Conservation (phyloP, 495 filamentous ascomycete species). For the Tricharina praecox region DNA sequence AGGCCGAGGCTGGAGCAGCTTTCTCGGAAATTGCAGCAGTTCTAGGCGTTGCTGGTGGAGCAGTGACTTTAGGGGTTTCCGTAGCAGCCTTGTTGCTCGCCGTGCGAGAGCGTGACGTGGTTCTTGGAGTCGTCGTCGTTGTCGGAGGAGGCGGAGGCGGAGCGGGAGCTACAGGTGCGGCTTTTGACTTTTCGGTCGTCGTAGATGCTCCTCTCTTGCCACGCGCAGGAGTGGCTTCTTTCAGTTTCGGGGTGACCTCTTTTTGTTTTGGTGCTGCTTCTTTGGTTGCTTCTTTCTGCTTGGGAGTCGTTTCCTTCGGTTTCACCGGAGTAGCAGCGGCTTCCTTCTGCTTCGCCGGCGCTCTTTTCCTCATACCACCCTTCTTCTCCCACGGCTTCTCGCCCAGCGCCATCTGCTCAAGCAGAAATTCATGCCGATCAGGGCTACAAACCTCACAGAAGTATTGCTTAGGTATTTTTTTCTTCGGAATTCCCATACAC, state of each 20-base stretch:
- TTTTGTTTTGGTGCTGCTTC: slow-evolving; percentile 28
- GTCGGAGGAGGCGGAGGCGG: no score
- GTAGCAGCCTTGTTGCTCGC: no score
- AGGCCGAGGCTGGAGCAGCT: no score
- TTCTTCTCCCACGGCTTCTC: slow-evolving; percentile 74
- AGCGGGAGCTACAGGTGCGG: no score
- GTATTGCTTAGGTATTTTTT: slow-evolving; percentile 58
- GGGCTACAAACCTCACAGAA: slow-evolving; percentile 82
- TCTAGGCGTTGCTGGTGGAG: no score
- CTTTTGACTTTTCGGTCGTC: not conserved
- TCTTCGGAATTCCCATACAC: slow-evolving; percentile 74
- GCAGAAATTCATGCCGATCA: slow-evolving; percentile 56
- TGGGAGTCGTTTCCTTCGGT: slow-evolving; percentile 40
- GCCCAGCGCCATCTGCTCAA: slow-evolving; percentile 56
- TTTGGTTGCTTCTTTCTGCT: no score
- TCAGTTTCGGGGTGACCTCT: not conserved
- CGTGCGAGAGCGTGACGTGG: no score
- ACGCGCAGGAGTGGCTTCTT: not conserved
- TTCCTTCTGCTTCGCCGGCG: slow-evolving; percentile 6
- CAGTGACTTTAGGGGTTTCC: no score
- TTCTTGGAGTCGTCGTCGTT: no score
- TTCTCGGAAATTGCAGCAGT: no score
- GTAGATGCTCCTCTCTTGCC: not conserved
- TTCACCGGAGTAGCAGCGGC: not conserved
- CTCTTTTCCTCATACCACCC: slow-evolving; percentile 9